Evolutionary conservation across 495 filamentous ascomycete species (phyloP), one percentile per base, ranked within the genome.

Genomic region (Staphylotrichum tortipilum): DNA sequence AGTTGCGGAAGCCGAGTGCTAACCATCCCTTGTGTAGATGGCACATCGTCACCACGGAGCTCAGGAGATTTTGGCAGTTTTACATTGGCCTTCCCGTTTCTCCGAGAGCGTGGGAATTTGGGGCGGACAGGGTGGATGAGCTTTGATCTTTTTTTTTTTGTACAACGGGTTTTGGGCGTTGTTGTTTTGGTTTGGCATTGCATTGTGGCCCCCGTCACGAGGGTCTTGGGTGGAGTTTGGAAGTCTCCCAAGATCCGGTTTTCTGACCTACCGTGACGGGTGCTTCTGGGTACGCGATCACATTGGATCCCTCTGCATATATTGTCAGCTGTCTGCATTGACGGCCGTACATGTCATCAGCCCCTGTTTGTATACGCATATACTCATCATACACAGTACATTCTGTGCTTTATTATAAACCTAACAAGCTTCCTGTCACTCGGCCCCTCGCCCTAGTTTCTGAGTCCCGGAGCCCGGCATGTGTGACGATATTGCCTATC

Each of bases 1-100:
- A 21, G 21, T 7, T 40, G 17, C 24, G 28, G 19, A 15, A 11
- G 28, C 61, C 68, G 57, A 64, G 37, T 31, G 1, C 7, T 11
- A n/a, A n/a, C n/a, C n/a, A n/a, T 36, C 7, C n/a, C 38, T 39
- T 10, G 46, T 6, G 46, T 28, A 90, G 85, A 10, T 79, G 70
- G 52, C 63, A 78, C 23, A 84, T 95, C 42, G 22, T 72, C 9
- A 52, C 78, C 3, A 58, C 74, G 0, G 88, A 94, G 62, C 36
- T 76, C 4, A 62, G 61, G 38, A 76, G 89, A 34, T 53, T 85
- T 15, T 91, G 82, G 79, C 75, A 83, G 41, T 86, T 72, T 59
- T 95, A 82, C 70, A 68, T 94, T n/a, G 89, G 89, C 23, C 62
- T 88, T 47, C 84, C 88, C 7, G 79, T 90, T 15, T 68, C 68